phyloP scores from a whole-genome alignment of 148 eudicot genomes.

The Rhododendron vialii region DNA sequence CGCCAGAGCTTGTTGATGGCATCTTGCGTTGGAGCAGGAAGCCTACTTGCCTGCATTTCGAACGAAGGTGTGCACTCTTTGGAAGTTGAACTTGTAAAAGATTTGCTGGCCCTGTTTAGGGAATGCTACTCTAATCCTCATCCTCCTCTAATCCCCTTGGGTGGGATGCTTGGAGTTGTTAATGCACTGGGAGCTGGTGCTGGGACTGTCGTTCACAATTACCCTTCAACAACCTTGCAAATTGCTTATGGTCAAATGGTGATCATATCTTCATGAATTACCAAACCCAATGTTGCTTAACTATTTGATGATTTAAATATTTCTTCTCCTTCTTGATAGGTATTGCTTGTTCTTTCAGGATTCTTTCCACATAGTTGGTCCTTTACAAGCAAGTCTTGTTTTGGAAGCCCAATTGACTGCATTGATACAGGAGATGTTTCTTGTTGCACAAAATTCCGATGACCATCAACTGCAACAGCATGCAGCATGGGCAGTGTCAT shows the following conservation, averaged over 20 bases:
- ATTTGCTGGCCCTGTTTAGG: slow-evolving; percentile 48
- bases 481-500: slow-evolving; percentile 88
- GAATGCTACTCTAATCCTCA: slow-evolving; percentile 52
- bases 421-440: slow-evolving; percentile 76
- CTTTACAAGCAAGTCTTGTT: slow-evolving; percentile 54
- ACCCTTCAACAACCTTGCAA: slow-evolving; percentile 22
- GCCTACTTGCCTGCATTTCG: slow-evolving; percentile 58
- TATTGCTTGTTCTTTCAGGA: slow-evolving; percentile 41
- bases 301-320: not conserved
- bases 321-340: not conserved
- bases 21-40: slow-evolving; percentile 80
- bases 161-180: slow-evolving; percentile 88
- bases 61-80: slow-evolving; percentile 60
- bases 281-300: slow-evolving; percentile 1
- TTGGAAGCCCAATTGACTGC: slow-evolving; percentile 51
- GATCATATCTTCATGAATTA: slow-evolving; percentile 1
- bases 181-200: slow-evolving; percentile 90
- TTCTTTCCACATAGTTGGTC: slow-evolving; percentile 43
- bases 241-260: slow-evolving; percentile 45
- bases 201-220: slow-evolving; percentile 38
- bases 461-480: slow-evolving; percentile 60
- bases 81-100: slow-evolving; percentile 42
- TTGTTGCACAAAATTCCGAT: slow-evolving; percentile 68
- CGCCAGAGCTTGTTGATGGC: slow-evolving; percentile 73
- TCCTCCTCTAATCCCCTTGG: slow-evolving; percentile 68